Base-by-base conservation (phyloP, 768 basidiomycete genomes). In the Auriscalpium vulgare region DNA sequence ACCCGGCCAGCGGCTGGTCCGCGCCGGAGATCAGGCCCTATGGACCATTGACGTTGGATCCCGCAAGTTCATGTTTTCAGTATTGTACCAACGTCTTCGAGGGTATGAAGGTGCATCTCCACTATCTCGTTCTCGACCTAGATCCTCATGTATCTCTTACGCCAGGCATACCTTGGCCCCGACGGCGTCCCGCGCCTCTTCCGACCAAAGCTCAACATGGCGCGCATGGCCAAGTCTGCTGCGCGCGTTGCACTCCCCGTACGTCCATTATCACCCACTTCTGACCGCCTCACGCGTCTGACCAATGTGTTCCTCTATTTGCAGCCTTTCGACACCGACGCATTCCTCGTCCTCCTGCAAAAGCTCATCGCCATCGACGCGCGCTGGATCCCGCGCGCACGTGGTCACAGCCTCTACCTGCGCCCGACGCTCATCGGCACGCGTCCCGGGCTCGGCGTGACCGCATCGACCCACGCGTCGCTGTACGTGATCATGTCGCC, bases 141-240 rank as follows among this genome's bases (percentile, higher is more conserved):
- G 46, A 29, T 29, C 29, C 29, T 29, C 29, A 29, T 7, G 10
- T 29, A 37, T 51, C 47, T 43, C 40, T 19, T 2, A 3, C 14
- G 16, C 13, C 40, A 88, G 83, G 88, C 89, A 0, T 88, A 87
- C 67, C 56, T 80, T 1, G 84, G 81, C 10, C 78, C 82, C n/a
- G 77, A 88, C 56, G 91, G 91, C 1, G 78, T 81, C 51, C 77
- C 84, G 1, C 76, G 87, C 8, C 70, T 95, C 38, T 97, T 97
- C 76, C 75, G 93, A 36, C 92, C 93, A 0, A 77, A 89, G 35
- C 71, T 79, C 68, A 95, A 95, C 69, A 92, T 95, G 90, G 79
- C 78, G 29, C 85, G 94, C 29, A 78, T 97, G 69, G 74, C 78
- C 47, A 74, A 77, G 37, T 89, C 87, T 19, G 81, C 81, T 0